phyloP scores from a whole-genome alignment of 192 early-diverging fungal genomes.

The Linnemannia zychae region DNA sequence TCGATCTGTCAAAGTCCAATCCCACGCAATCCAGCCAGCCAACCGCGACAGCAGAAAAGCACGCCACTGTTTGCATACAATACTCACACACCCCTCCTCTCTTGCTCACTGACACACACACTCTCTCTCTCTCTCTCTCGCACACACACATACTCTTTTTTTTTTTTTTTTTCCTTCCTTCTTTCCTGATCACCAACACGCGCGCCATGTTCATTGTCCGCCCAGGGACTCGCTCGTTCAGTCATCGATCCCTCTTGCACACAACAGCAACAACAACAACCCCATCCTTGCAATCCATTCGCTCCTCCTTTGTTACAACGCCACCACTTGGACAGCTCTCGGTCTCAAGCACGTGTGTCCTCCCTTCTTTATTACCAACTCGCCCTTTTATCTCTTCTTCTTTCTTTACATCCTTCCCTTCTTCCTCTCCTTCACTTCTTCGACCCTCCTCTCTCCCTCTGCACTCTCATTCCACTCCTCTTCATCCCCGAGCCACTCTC shows the following conservation, averaged over 20 bases:
- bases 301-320: not conserved
- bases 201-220: constrained; percentile 56
- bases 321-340: not conserved
- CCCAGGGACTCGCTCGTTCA: constrained; percentile 32
- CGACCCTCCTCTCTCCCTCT: not conserved
- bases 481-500: not conserved
- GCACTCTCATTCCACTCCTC: not conserved
- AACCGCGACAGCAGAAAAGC: no score
- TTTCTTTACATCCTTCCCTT: not conserved
- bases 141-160: not conserved
- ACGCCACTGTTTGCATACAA: no score
- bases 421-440: not conserved
- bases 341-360: constrained; percentile 1
- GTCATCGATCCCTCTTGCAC: constrained; percentile 4
- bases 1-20: no score
- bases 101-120: not conserved
- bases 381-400: not conserved
- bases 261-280: constrained; percentile 20
- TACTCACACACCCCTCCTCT: not conserved
- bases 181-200: not conserved
- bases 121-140: not conserved
- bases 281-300: not conserved
- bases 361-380: not conserved
- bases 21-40: no score
- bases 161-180: not conserved